Evolutionary conservation across 768 basidiomycete genomes (phyloP), one percentile per base, ranked within the genome.

Genomic region (Trametes meyenii): DNA sequence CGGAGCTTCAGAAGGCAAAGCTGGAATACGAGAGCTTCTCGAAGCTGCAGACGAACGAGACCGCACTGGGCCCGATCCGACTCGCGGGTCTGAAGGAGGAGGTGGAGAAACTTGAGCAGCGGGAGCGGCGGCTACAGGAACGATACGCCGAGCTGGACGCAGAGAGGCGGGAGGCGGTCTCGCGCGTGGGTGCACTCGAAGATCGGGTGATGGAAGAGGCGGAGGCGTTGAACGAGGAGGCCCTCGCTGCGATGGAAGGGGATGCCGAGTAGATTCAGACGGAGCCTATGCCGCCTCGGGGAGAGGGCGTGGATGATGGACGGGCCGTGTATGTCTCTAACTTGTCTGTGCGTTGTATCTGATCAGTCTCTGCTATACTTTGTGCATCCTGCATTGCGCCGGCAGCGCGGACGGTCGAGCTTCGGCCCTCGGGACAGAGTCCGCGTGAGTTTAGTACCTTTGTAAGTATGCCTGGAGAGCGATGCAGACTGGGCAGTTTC

Each of bases 201-300:
- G 96, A 97, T 75, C 86, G 84, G 77, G 74, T 96, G 66, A 94
- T 94, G 89, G 82, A 78, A 5, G 89, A 93, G 71, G 91, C 90
- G 3, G 92, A 93, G 74, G 88, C 85, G 10, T 68, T 89, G 70
- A 93, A 93, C 72, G 91, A 92, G 65, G 88, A 81, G 24, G 85
- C 86, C 21, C 81, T 92, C 55, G 86, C 85, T 29, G 83, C 83
- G 71, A 82, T 85, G 81, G 85, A 87, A 29, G 71, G 46, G 7
- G 56, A 45, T 33, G 61, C 56, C 44, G 19, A 49, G 14, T 58
- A 49, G 58, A 55, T n/a, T n/a, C n/a, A n/a, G n/a, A 57, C 33
- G 44, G 33, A 8, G 60, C 40, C 36, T 48, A 16, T 10, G 51
- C 29, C 14, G 50, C 55, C n/a, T 35, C 49, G 33, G 43, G n/a